Base-by-base conservation (phyloP, 768 basidiomycete species). In the Serendipita sp. region DNA sequence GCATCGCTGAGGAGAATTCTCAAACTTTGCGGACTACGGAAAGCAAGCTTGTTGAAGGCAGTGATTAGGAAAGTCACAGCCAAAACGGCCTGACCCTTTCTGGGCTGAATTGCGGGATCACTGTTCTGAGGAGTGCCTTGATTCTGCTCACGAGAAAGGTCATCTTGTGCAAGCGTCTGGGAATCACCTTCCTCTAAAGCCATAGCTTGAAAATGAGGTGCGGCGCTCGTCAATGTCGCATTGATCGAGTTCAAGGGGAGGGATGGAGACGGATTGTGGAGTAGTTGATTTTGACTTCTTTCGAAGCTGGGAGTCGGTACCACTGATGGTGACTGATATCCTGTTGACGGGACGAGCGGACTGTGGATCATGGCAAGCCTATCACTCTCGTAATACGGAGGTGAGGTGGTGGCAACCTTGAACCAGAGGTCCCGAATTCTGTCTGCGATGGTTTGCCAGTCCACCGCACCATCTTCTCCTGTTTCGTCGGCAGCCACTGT, bases 21-120 rank as follows among this genome's bases (percentile, higher is more conserved):
- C 13, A 53, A 27, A 31, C 52, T 53, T 27, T 53, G 52, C 23
- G 52, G 52, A 53, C 52, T 53, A 29, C 52, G 52, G 52, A 53
- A 89, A 0, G 81, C 73, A 29, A 90, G 78, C 69, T 87, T 86
- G 66, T 78, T 78, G 72, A 90, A 91, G 33, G 84, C 78, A 27
- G 79, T 75, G 33, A 88, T 75, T 3, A 91, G 76, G 0, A 85
- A 81, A 8, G 80, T 78, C n/a, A 83, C 80, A 10, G 87, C 86
- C 1, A 80, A 77, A 11, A 86, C 79, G 53, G 79, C 78, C 3
- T 79, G 64, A 40, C 23, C 46, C 13, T 53, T 65, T 50, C 11
- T 64, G 34, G 23, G 40, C 37, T 18, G 11, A 29, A 31, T 13
- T 11, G 52, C 27, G n/a, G 37, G 65, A 3, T 65, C 55, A 18